These are phyloP conservation scores for Prunus campanulata DNA, from an alignment of 306 rosid species.

Conservation along the genomic window DNA sequence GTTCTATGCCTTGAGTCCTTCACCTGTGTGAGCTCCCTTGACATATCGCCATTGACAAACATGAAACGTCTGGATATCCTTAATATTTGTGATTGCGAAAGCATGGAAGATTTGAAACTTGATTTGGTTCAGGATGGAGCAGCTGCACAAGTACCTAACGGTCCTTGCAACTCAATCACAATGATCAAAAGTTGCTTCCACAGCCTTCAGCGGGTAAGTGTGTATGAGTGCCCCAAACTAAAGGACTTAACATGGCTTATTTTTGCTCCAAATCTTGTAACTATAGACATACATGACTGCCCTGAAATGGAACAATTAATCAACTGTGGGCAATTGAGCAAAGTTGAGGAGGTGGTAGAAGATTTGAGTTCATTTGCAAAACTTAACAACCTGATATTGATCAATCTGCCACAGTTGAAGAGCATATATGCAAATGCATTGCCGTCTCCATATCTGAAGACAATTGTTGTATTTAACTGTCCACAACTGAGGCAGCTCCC, in stretches of 20 bases:
- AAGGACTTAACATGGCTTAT: slow-evolving; percentile 8
- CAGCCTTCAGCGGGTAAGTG: neutral
- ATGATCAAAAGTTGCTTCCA: neutral
- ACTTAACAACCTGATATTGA: neutral
- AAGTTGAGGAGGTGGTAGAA: neutral
- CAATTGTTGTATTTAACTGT: neutral
- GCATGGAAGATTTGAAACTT: neutral
- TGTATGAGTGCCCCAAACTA: neutral
- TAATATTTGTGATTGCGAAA: neutral
- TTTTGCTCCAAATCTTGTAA: neutral
- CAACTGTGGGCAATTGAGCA: neutral
- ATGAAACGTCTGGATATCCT: neutral
- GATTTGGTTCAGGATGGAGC: neutral
- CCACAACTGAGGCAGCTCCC: neutral
- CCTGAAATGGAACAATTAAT: neutral
- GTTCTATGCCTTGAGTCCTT: neutral
- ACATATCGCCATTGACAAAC: neutral
- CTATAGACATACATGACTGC: neutral
- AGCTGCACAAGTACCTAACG: neutral
- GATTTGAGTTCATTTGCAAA: neutral
- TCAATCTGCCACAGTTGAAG: neutral
- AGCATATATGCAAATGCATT: neutral
- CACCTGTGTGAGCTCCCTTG: neutral
- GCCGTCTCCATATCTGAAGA: neutral
- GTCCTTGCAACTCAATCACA: neutral